Percentiles rank a stretch among this genome's conserved stretches.
Conservation (phyloP, 352 stramenopile genomes). For the Pythium rhizo-oryzae region DNA sequence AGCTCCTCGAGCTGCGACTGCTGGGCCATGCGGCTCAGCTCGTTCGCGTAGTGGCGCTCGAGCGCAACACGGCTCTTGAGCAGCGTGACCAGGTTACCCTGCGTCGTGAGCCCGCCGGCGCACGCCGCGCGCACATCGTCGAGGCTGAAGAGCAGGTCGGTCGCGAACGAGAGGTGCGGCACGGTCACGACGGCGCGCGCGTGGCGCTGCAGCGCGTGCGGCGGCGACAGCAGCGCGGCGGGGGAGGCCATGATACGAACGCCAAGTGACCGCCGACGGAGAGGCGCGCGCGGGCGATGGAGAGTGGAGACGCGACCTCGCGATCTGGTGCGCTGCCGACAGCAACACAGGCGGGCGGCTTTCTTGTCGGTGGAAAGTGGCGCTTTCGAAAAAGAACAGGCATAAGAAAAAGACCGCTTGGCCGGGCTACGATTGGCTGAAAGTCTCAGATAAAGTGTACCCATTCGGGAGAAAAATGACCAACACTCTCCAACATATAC, state of each 20-base stretch:
- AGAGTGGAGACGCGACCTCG: background rate
- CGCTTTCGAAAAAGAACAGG: constrained; percentile 2
- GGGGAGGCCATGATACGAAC: constrained; percentile 1
- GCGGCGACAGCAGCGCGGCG: constrained; percentile 1
- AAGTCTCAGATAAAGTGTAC: constrained; percentile 3
- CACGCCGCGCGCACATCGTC: constrained; percentile 63
- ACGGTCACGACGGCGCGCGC: constrained; percentile 26
- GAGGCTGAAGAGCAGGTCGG: constrained; percentile 78
- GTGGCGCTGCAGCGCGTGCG: constrained; percentile 8
- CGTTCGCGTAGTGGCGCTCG: constrained; percentile 71
- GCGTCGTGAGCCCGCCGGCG: constrained; percentile 46
- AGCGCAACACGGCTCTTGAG: constrained; percentile 73
- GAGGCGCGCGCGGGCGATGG: too few species aligned
- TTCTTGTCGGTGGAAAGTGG: background rate
- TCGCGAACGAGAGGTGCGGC: constrained; percentile 62
- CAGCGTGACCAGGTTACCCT: constrained; percentile 61
- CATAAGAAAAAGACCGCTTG: too few species aligned
- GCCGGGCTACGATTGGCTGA: too few species aligned
- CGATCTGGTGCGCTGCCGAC: background rate
- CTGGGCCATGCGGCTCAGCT: constrained; percentile 66
- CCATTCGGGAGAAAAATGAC: background rate
- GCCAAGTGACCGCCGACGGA: too few species aligned
- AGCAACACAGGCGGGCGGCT: too few species aligned
- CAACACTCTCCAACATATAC: constrained; percentile 13
- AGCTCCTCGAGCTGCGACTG: constrained; percentile 60